Base-by-base conservation (phyloP, 306 rosid genomes). In the Albizia julibrissin region DNA sequence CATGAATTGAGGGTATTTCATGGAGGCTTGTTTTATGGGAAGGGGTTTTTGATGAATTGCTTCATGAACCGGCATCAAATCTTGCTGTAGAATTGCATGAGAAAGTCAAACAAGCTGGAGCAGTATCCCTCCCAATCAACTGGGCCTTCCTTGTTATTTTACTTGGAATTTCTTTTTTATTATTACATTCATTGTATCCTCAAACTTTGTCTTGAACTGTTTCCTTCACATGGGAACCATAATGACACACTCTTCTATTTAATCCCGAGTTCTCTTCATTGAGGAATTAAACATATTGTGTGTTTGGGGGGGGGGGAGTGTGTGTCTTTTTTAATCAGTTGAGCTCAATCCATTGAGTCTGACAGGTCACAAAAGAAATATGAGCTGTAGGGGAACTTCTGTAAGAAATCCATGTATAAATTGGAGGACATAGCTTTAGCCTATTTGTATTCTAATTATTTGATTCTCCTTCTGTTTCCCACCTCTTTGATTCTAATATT, bases 321-420 rank as follows among this genome's bases (percentile, higher is more conserved):
- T 1, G 47, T 47, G 7, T 52, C 24, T 16, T n/a, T 56, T 56
- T n/a, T 10, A 6, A 54, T 1, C 5, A 56, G 24, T 56, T 56
- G 27, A 56, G 64, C 27, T 56, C 22, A 56, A 9, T 4, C 26
- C 61, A 47, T 14, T 88, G 76, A 84, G 66, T 77, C 88, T 87
- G 73, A 87, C 58, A 88, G 84, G 79, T 79, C 93, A 13, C 19
- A 47, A 47, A 47, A 87, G 81, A 88, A 91, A 83, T 94, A 91
- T 9, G 61, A 5, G 24, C 61, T 5, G 61, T 26, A 50, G 1
- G 2, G 24, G 26, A 87, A 82, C 82, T 88, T 88, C 80, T 88
- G 33, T 77, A 89, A 84, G 87, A 90, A 84, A 84, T 84, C 85
- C 93, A 47, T 3, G 15, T 49, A 43, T 66, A 72, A 65, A 75